Base-by-base conservation (phyloP, 768 basidiomycete genomes). In the Albatrellus ellisii region DNA sequence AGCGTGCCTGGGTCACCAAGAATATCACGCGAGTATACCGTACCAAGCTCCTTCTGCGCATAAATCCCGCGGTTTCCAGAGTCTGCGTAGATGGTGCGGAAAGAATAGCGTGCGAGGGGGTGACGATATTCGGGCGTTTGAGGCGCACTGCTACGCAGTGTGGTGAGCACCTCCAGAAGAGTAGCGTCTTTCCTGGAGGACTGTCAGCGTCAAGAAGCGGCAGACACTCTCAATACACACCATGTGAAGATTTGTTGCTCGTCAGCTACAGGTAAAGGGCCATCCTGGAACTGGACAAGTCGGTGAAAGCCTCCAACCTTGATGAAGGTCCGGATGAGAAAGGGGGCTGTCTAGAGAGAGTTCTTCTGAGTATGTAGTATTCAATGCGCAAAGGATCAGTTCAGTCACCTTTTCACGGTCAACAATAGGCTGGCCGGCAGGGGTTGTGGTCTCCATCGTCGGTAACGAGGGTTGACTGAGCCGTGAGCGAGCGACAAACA, bases 161-260 rank as follows among this genome's bases (percentile, higher is more conserved):
- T 80, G 3, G 81, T 81, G 43, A 89, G 58, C 32, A 88, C 70
- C 62, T 89, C 86, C 31, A 77, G 72, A 25, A 89, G 65, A 0
- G 85, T 86, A 10, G 83, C 79, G 52, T 89, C 83, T 64, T 75
- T 84, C 85, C 86, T 88, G 48, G 26, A 26, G 11, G 17, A 15
- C 15, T 18, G 26, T 43, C 12, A 38, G 20, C 10, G 18, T 15
- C 36, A 9, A 3, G 20, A 9, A 25, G 17, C 27, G 2, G 36
- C 20, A 8, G 33, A 24, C 15, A 35, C n/a, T 36, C n/a, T 11
- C 9, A 11, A 18, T 1, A 50, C 67, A 18, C 52, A 82, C 86
- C 86, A 89, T 6, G 81, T 80, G 51, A 79, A 88, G 26, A 89
- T 60, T 54, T 87, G 84, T 36, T 84, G 79, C 54, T 89, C 86